Percentiles rank a stretch among this genome's conserved stretches.
Conservation (phyloP, 148 eudicot genomes). For the Drosera capensis region DNA sequence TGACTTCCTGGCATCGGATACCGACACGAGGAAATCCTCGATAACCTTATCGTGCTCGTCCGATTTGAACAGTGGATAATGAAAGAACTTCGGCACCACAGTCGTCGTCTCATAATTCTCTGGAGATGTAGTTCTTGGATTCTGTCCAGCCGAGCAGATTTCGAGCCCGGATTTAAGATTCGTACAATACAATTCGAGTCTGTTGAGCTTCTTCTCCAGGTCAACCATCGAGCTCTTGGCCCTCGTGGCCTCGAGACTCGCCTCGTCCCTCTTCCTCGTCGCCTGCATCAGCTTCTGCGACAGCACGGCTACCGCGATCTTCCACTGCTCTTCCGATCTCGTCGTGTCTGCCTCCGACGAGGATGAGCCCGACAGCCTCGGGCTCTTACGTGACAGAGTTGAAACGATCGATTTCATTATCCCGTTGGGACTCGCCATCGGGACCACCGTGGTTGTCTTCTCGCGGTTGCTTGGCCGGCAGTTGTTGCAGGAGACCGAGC, state of each 20-base stretch:
- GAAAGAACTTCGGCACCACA: background rate
- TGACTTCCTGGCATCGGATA: conserved; percentile 56
- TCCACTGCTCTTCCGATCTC: conserved; percentile 49
- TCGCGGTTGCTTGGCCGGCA: conserved; percentile 71
- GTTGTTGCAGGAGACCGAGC: conserved; percentile 48
- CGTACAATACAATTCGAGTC: conserved; percentile 57
- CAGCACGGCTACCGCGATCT: conserved; percentile 47
- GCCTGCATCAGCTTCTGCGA: conserved; percentile 59
- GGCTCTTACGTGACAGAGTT: conserved; percentile 38
- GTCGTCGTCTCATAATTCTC: no score
- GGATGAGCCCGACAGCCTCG: conserved; percentile 19
- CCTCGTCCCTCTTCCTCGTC: conserved; percentile 60
- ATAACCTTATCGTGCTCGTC: conserved; percentile 35
- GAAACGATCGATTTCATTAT: conserved; percentile 44
- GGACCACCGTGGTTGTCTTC: conserved; percentile 12
- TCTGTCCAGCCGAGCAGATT: conserved; percentile 10
- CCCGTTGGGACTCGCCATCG: conserved; percentile 40
- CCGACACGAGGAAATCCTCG: conserved; percentile 38
- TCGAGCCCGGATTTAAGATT: conserved; percentile 58
- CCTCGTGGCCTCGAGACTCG: conserved; percentile 54
- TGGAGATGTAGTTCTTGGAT: conserved; percentile 1
- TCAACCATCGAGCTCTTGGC: conserved; percentile 60
- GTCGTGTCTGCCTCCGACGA: conserved; percentile 5
- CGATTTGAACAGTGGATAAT: conserved; percentile 2
- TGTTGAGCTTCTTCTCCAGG: conserved; percentile 69